Base-by-base conservation (phyloP, 148 eudicot species). In the Vaccinium corymbosum region DNA sequence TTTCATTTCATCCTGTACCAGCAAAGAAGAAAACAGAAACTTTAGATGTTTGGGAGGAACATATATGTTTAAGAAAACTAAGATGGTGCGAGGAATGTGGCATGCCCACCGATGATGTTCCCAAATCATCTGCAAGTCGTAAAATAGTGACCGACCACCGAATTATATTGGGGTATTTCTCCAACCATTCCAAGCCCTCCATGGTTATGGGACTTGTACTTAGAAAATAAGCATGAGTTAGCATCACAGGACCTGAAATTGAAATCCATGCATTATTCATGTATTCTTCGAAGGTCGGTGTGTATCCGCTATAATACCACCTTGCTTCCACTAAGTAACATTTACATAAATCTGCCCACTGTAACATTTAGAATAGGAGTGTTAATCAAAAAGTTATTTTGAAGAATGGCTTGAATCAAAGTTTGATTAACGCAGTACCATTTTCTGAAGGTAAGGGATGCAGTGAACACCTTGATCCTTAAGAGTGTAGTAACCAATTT, bases 311-410 rank as follows among this genome's bases (percentile, higher is more conserved):
- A 48, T 76, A 16, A 66, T 64, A 72, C 88, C 90, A 88, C 50
- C 76, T 82, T 55, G 90, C 90, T 51, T 88, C 90, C 81, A 52
- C 16, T 25, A 81, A 17, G 27, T 59, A 85, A 1, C 80, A 6
- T 11, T 61, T 48, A 13, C 84, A 85, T 15, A 88, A 59, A 27
- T 83, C 84, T 29, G 82, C 57, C 90, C 87, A 85, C 88, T 88
- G 72, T 4, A 76, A 16, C 49, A 80, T 76, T 51, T 73, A 53
- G 20, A 14, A 35, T 7, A 76, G 52, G 50, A n/a, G 57, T 3
- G 38, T 59, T 48, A 9, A 4, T 49, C 85, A 56, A 76, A 68
- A 46, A n/a, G 27, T 50, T 27, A 2, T 2, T 20, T 8, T 3
- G 14, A n/a, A 6, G 3, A 14, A 1, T 8, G 3, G 8, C 2